phyloP scores from a whole-genome alignment of 306 rosid species.

The Prinsepia uniflora region DNA sequence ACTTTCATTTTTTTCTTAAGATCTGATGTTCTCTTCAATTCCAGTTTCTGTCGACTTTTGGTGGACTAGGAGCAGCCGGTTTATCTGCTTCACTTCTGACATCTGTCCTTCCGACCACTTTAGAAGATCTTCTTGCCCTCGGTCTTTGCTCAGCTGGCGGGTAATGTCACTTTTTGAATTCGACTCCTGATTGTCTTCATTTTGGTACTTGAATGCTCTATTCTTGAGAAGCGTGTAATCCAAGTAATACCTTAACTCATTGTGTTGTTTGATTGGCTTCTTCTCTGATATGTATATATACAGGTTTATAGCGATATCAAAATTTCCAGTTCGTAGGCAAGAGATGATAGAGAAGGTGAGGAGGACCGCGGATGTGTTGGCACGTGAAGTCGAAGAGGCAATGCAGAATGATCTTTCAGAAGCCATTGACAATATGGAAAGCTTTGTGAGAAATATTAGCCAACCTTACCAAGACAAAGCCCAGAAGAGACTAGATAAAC shows the following conservation, averaged over 20 bases:
- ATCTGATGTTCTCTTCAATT: slow-evolving; percentile 13
- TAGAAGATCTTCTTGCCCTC: slow-evolving; percentile 98
- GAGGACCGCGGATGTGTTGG: slow-evolving; percentile 62
- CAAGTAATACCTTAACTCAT: background rate
- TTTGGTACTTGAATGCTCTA: background rate
- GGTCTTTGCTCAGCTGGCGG: slow-evolving; percentile 97
- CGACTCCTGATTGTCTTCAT: background rate
- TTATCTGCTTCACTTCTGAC: slow-evolving; percentile 91
- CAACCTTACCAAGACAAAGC: slow-evolving; percentile 75
- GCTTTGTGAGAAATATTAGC: slow-evolving; percentile 45
- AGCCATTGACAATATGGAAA: slow-evolving; percentile 54
- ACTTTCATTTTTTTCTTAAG: slow-evolving; percentile 6
- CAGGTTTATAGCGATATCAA: slow-evolving; percentile 68
- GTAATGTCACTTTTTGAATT: slow-evolving; percentile 41
- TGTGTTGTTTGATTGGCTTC: background rate
- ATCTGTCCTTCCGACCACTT: slow-evolving; percentile 72
- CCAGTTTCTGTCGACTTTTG: slow-evolving; percentile 75
- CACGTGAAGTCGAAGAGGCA: slow-evolving; percentile 73
- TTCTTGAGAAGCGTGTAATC: background rate
- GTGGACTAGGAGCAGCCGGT: slow-evolving; percentile 94
- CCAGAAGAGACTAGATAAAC: slow-evolving; percentile 62
- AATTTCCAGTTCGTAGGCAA: slow-evolving; percentile 67
- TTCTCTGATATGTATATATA: background rate
- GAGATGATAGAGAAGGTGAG: slow-evolving; percentile 68
- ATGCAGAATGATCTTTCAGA: slow-evolving; percentile 79